Percentiles rank a stretch among this genome's conserved stretches.
phyloP scores from a whole-genome alignment of 108 stramenopile genomes.

The Nitzschia sp. region DNA sequence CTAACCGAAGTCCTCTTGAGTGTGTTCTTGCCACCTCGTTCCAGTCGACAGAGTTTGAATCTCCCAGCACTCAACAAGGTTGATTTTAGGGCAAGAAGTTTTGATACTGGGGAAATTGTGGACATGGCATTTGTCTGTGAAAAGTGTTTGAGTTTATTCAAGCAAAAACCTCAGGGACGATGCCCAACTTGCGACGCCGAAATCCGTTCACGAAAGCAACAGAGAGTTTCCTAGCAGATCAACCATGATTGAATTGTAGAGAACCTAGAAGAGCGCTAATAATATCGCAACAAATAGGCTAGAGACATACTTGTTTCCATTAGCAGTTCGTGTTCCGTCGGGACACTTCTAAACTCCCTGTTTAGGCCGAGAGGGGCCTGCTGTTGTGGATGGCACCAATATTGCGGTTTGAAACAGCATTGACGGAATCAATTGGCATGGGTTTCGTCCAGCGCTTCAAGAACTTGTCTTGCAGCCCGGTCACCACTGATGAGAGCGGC shows the following conservation, averaged over 20 bases:
- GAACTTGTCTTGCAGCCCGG: constrained; percentile 24
- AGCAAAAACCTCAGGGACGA: constrained; percentile 47
- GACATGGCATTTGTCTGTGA: constrained; percentile 83
- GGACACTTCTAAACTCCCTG: too few relatives aligned
- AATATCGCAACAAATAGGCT: too few relatives aligned
- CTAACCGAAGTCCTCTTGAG: constrained; percentile 69
- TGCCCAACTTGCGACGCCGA: constrained; percentile 82
- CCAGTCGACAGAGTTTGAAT: constrained; percentile 55
- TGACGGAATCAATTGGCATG: too few relatives aligned
- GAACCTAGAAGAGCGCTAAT: too few relatives aligned
- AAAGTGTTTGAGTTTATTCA: constrained; percentile 82
- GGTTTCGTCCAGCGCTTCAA: neutral
- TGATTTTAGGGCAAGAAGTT: constrained; percentile 81
- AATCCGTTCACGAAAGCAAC: constrained; percentile 33
- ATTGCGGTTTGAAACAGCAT: too few relatives aligned
- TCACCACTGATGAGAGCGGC: constrained; percentile 57
- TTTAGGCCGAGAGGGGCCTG: too few relatives aligned
- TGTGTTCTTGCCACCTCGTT: constrained; percentile 69
- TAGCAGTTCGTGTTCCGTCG: too few relatives aligned
- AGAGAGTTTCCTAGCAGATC: neutral
- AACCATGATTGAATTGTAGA: too few relatives aligned
- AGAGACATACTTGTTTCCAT: too few relatives aligned
- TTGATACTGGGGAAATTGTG: constrained; percentile 73
- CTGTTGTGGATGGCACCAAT: too few relatives aligned
- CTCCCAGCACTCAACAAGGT: constrained; percentile 71